phyloP scores from a whole-genome alignment of 78 protist species.

The Dictyostelium capitatum region DNA sequence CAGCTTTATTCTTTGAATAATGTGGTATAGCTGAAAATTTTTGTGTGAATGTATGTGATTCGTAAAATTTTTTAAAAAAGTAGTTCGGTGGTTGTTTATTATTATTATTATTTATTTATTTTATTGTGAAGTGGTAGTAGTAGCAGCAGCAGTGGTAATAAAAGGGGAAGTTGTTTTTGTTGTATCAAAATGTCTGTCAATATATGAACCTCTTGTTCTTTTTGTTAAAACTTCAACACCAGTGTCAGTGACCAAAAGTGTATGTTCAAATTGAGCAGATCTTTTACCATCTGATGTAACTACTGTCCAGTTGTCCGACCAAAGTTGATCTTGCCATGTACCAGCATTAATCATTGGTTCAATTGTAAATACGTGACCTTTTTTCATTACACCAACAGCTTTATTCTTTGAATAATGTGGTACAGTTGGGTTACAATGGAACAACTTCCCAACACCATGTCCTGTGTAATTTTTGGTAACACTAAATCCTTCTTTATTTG shows the following conservation, averaged over 20 bases:
- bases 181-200: neutral
- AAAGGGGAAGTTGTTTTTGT: too few species aligned
- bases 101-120: neutral
- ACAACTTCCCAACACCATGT: slow-evolving; percentile 95
- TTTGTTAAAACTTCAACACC: slow-evolving; percentile 87
- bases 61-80: neutral
- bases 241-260: slow-evolving; percentile 92
- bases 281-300: slow-evolving; percentile 95
- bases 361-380: slow-evolving; percentile 97
- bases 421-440: slow-evolving; percentile 95
- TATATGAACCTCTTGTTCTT: slow-evolving; percentile 54
- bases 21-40: slow-evolving; percentile 94
- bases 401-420: slow-evolving; percentile 92
- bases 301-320: slow-evolving; percentile 98
- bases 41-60: too few species aligned
- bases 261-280: slow-evolving; percentile 99
- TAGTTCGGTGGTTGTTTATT: neutral
- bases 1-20: slow-evolving; percentile 86
- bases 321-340: slow-evolving; percentile 70
- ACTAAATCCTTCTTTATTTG: slow-evolving; percentile 67
- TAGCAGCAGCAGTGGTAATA: too few species aligned
- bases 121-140: neutral
- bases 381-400: slow-evolving; percentile 94
- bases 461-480: slow-evolving; percentile 94
- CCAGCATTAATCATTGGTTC: slow-evolving; percentile 98